Conservation (phyloP, 139 green algal genomes). For the Tetradesmus obliquus region DNA sequence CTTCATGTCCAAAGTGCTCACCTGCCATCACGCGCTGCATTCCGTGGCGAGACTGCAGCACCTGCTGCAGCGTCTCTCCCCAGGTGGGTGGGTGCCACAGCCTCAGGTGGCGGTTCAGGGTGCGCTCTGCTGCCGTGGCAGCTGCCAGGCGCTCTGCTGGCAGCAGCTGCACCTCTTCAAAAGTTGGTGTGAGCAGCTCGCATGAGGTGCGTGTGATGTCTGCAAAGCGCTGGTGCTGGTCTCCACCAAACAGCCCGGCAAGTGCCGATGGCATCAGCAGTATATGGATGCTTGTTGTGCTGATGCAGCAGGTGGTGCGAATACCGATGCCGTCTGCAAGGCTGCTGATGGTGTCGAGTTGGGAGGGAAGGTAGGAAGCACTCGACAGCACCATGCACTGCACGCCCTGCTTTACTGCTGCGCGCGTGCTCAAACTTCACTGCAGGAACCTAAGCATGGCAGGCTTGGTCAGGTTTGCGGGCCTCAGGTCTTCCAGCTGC, state of each 20-base stretch:
- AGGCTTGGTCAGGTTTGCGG: background rate
- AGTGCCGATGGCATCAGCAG: background rate
- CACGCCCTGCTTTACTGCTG: background rate
- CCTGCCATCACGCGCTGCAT: background rate
- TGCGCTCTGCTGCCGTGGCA: background rate
- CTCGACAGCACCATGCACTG: slow-evolving; percentile 9
- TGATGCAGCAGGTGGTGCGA: background rate
- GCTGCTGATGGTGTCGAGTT: background rate
- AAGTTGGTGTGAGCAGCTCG: background rate
- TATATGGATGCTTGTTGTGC: background rate
- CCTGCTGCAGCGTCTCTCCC: background rate
- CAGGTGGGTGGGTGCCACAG: background rate
- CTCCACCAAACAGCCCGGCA: background rate
- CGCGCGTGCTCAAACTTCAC: background rate
- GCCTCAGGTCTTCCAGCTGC: background rate
- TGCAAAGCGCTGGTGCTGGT: background rate
- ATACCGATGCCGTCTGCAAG: background rate
- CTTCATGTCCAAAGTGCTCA: background rate
- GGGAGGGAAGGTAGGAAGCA: slow-evolving; percentile 17
- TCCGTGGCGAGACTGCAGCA: background rate
- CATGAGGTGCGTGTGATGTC: background rate
- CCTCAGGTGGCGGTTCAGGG: background rate
- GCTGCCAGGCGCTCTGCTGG: background rate
- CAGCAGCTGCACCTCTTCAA: background rate
- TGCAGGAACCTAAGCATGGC: background rate